These are phyloP conservation scores for Chlorella sp. DNA, from an alignment of 139 green algal genomes.

Conservation along the genomic window DNA sequence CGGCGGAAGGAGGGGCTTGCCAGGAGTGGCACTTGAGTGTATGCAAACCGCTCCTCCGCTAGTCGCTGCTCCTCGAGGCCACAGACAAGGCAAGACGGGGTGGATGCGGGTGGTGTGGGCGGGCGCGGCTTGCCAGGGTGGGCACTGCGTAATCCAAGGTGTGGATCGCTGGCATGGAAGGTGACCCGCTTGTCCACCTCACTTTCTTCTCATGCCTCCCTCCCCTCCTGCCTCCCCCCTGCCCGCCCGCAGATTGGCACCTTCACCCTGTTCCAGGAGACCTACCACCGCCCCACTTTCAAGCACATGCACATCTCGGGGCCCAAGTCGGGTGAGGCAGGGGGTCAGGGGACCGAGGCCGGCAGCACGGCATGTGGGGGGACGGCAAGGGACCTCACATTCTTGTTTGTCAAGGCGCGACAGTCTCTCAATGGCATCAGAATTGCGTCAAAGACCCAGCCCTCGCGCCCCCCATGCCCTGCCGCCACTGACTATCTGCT, in stretches of 20 bases:
- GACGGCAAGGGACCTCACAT: too few species aligned
- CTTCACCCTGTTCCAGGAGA: conserved; percentile 76
- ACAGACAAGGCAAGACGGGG: conserved; percentile 38
- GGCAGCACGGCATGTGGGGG: too few species aligned
- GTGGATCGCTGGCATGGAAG: not conserved
- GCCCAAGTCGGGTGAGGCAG: conserved; percentile 58
- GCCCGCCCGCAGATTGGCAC: conserved; percentile 61
- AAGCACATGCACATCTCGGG: conserved; percentile 68
- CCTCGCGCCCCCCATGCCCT: too few species aligned
- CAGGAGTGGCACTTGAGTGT: not conserved
- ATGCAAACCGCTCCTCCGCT: too few species aligned
- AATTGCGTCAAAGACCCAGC: too few species aligned
- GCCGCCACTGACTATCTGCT: too few species aligned
- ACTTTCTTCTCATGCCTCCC: not conserved
- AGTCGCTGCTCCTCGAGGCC: too few species aligned
- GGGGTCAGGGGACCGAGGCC: too few species aligned
- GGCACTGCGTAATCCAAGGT: too few species aligned
- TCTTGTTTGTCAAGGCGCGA: too few species aligned
- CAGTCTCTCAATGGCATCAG: too few species aligned
- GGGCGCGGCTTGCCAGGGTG: too few species aligned
- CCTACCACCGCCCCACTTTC: conserved; percentile 59
- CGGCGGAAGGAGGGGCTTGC: not conserved
- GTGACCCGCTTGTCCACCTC: not conserved
- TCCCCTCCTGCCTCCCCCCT: not conserved
- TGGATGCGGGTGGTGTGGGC: not conserved